Base-by-base conservation (phyloP, 2,329 filamentous ascomycete species). In the Scytalidium lignicola region DNA sequence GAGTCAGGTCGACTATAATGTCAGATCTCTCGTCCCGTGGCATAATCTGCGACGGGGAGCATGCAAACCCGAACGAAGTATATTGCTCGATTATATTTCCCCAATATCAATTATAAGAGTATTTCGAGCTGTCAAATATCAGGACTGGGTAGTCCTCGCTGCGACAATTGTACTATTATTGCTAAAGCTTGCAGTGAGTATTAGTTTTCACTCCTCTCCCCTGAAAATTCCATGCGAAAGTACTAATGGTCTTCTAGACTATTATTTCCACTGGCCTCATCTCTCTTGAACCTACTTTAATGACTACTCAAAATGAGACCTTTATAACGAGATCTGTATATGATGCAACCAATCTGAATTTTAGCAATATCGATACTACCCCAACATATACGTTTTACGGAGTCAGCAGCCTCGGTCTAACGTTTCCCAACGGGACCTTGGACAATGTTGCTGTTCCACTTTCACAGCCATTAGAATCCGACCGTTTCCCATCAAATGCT, bases 61-160 rank as follows among this genome's bases (percentile, higher is more conserved):
- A 1, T 32, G 48, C 2, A 18, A 46, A 2, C 47, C 53, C 5
- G 43, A 54, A 15, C 57, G 55, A 46, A 59, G 61, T 10, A 28
- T 67, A 3, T 47, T 62, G 1, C 50, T 65, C n/a, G 63, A 66
- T 42, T 67, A 65, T 43, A 46, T 64, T 2, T 64, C 64, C 1
- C 62, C 63, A 4, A 26, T 62, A 10, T 53, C 63, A 15, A 49
- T 56, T 17, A 47, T 53, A 1, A 57, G 54, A 19, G 52, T 66
- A 4, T 64, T 47, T 49, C 46, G 29, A 5, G 55, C 63, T 6
- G 20, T 60, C 2, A 57, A 46, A n/a, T 61, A 62, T 42, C 51
- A 55, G 1, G 61, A 65, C 43, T 56, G 52, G 45, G 47, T 53
- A 4, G 59, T 65, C 2, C 46, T 55, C 3, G 42, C 58, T 17